Conservation (phyloP, 306 rosid genomes). For the Abrus precatorius region DNA sequence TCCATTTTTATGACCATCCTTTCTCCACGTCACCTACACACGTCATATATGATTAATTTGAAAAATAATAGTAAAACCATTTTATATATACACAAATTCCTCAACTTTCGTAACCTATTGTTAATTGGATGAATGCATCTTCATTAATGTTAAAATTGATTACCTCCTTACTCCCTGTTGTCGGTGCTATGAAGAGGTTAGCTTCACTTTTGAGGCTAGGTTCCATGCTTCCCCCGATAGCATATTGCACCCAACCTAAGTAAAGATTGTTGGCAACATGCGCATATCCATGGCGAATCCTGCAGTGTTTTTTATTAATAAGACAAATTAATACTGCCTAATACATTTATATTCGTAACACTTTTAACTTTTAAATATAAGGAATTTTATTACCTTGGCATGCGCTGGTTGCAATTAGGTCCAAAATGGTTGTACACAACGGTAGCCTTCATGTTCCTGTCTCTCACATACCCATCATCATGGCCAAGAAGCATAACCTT, state of each 20-base stretch:
- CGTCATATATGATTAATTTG: neutral
- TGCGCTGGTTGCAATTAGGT: constrained; percentile 53
- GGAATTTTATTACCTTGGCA: constrained; percentile 42
- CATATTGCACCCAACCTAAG: constrained; percentile 53
- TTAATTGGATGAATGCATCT: constrained; percentile 7
- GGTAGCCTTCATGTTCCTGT: constrained; percentile 46
- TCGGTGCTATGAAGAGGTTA: constrained; percentile 61
- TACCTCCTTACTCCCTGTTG: constrained; percentile 54
- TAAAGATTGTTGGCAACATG: constrained; percentile 61
- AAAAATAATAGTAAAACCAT: neutral
- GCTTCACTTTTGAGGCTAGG: constrained; percentile 61
- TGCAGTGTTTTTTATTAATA: neutral
- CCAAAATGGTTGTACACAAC: constrained; percentile 57
- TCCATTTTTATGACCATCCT: constrained; percentile 8
- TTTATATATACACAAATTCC: neutral
- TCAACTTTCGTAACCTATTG: neutral
- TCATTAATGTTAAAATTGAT: neutral
- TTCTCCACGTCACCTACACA: constrained; percentile 56
- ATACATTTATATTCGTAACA: neutral
- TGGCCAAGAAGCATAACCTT: constrained; percentile 60
- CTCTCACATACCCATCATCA: constrained; percentile 54
- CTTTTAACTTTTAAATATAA: neutral
- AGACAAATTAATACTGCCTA: neutral
- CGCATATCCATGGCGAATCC: constrained; percentile 55
- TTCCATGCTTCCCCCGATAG: constrained; percentile 56